Base-by-base conservation (phyloP, 202 grass and related monocot species). In the Cymbopogon flexuosus region DNA sequence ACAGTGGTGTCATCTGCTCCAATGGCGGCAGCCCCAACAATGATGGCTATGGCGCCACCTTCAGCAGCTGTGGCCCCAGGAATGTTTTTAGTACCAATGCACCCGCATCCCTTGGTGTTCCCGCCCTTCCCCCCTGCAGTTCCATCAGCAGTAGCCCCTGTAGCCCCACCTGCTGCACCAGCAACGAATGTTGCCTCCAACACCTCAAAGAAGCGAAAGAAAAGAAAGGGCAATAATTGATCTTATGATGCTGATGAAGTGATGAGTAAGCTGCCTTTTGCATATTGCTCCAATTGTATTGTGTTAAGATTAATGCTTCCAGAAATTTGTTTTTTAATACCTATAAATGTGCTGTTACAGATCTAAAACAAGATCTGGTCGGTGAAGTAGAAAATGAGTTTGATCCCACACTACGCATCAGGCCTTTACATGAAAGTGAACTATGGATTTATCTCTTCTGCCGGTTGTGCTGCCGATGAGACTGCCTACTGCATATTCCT, bases 21-120 rank as follows among this genome's bases (percentile, higher is more conserved):
- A 29, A 46, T 81, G 79, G 12, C 60, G 23, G 81, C 72, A 22
- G 65, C 85, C 0, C 77, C 89, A 21, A 68, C 82, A 31, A 69
- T 86, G 87, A 82, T 89, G 73, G 73, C 87, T 73, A 78, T 89
- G 79, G 68, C 87, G 1, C 79, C 87, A n/a, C 31, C 73, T 21
- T 79, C 87, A 0, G 72, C 87, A 68, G 74, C 83, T 43, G 47
- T 83, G 12, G 80, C 79, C 0, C 72, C 83, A 81, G 91, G 91
- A 68, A 91, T 93, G 91, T 84, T 88, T 60, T 70, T 90, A 52
- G 82, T 93, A 81, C 91, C 91, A 4, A 85, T 93, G 85, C 88
- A 90, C 14, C 86, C 88, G 2, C 91, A 91, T 56, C 73, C 85
- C 33, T 84, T 93, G 85, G 86, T 89, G 43, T 93, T 88, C 45